Evolutionary conservation across 371 early-diverging fungal genomes (phyloP), one percentile per base, ranked within the genome.

Genomic region (Mortierella sp.): DNA sequence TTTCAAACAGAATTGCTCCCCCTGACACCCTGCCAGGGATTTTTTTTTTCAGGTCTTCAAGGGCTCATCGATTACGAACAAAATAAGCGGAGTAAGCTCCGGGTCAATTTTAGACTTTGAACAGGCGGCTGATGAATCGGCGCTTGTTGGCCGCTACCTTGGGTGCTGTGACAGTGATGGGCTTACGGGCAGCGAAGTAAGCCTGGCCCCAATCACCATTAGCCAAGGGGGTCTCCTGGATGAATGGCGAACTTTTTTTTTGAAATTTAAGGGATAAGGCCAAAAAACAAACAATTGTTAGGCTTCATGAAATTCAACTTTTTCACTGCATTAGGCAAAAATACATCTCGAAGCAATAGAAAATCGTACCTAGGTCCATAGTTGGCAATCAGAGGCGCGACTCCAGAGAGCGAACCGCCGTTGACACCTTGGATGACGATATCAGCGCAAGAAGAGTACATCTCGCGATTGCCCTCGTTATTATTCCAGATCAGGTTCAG

Each of bases 391-490:
- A 70, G 34, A 28, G 78, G 78, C 6, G 32, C 60, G 31, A 78
- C 60, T 65, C 78, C 78, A 6, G 70, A 62, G 50, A 76, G 46
- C n/a, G 69, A 56, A 11, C 76, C 70, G 14, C 76, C 70, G 55
- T 69, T 69, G 51, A 64, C 37, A 6, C 76, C 76, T 21, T 60
- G 47, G 53, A 75, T 69, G 37, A 68, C 60, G 19, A 75, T 52
- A 24, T 75, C 76, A 3, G 76, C 55, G 31, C 60, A 64, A 8
- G 76, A 75, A 2, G 76, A 63, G 57, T 75, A 75, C 41, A 75
- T 5, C 64, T 75, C 76, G 43, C 76, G 76, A 64, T 75, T 75
- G 27, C 76, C 76, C 60, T 75, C 76, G 69, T 75, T 75, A 57
- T 75, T 75, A 61, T 75, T 75, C 76, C 76, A 75, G 61, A 68